Base-by-base conservation (phyloP, 306 rosid genomes). In the Inga oerstediana region DNA sequence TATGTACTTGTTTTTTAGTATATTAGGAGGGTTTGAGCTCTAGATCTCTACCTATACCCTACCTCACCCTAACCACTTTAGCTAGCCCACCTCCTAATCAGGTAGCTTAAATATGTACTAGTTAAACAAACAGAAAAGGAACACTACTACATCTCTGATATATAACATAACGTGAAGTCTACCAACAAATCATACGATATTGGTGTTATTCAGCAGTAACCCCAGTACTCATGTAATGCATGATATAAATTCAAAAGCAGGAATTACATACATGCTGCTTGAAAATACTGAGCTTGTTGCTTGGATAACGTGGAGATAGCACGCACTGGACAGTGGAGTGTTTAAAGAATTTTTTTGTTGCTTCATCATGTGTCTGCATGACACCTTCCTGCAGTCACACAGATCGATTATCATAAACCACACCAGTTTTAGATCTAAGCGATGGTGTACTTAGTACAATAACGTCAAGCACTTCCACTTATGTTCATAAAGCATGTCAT, bases 351-450 rank as follows among this genome's bases (percentile, higher is more conserved):
- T 85, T 91, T 48, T 87, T 92, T 32, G 94, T 91, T 85, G 89
- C 89, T 84, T 92, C 94, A 48, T 92, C 94, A 44, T 92, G 94
- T 66, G 97, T 92, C 81, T 89, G 91, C 97, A 92, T 92, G 65
- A 91, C 90, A 70, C 97, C 97, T 22, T 92, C 94, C 94, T 92
- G 90, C 71, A 88, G 74, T 79, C 56, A 84, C 81, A 45, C 81
- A 74, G 59, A 78, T 17, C 77, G 80, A 52, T 74, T 58, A 54
- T 56, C 51, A 37, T 54, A 43, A 81, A 41, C 70, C 24, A 79
- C 19, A 51, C 65, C 56, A 73, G 17, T 20, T 85, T 24, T 13
- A n/a, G 76, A 75, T 65, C 76, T 46, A 4, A 68, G 32, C 41
- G 49, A 75, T 39, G n/a, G 75, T 54, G 17, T 27, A 46, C 58